These are phyloP conservation scores for Rhododendron mucronatum DNA, from an alignment of 148 eudicot species.

Conservation along the genomic window DNA sequence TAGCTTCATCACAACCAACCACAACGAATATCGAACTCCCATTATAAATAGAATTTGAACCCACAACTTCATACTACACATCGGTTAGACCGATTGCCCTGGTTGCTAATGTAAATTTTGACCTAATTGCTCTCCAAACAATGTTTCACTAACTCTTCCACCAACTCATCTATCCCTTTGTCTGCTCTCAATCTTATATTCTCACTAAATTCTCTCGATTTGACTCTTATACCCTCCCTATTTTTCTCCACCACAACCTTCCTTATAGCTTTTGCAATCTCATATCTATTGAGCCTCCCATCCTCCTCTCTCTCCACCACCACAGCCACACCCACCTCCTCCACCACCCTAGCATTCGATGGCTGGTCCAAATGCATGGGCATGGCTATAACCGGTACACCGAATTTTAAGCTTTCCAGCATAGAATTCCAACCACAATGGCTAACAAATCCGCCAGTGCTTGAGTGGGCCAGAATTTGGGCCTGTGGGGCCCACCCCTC, in stretches of 20 bases:
- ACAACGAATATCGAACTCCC: neutral
- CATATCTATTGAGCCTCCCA: slow-evolving; percentile 15
- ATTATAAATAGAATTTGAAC: neutral
- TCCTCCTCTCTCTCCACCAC: slow-evolving; percentile 15
- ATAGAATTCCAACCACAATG: slow-evolving; percentile 39
- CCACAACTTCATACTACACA: neutral
- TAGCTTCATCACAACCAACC: neutral
- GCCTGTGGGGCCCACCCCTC: slow-evolving; percentile 33
- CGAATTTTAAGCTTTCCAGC: slow-evolving; percentile 17
- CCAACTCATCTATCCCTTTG: slow-evolving; percentile 3
- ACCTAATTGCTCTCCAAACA: neutral
- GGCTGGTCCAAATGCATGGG: slow-evolving; percentile 34
- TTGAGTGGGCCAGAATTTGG: slow-evolving; percentile 17
- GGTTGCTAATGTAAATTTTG: neutral
- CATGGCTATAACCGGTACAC: slow-evolving; percentile 26
- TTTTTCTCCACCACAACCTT: slow-evolving; percentile 12
- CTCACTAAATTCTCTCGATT: slow-evolving; percentile 11
- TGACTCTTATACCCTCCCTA: slow-evolving; percentile 17
- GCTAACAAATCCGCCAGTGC: slow-evolving; percentile 28
- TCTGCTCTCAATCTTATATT: slow-evolving; percentile 2
- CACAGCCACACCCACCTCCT: slow-evolving; percentile 21
- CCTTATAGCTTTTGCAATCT: slow-evolving; percentile 9
- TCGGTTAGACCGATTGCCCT: neutral
- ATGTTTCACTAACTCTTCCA: neutral
- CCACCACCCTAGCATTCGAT: slow-evolving; percentile 19